Percentiles rank a stretch among this genome's conserved stretches.
These are phyloP conservation scores for Exsudoporus frostii DNA, from an alignment of 768 basidiomycete genomes.

Conservation along the genomic window DNA sequence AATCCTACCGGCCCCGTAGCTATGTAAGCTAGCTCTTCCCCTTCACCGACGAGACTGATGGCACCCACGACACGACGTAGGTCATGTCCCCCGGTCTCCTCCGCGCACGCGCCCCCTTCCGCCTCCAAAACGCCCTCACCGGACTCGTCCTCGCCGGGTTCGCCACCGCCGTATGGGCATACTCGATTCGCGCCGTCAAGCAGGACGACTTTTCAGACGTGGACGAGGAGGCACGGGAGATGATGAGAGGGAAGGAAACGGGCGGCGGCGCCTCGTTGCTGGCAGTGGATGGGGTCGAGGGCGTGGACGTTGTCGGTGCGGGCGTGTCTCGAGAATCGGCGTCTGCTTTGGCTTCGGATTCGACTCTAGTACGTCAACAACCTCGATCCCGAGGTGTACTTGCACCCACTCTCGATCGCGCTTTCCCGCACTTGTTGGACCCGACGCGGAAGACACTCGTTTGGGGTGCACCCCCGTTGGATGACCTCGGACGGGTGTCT, in stretches of 20 bases:
- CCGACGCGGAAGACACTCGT: slow-evolving; percentile 61
- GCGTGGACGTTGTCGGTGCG: background rate
- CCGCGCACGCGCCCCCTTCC: slow-evolving; percentile 86
- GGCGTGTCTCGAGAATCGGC: background rate
- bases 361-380: background rate
- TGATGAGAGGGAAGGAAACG: slow-evolving; percentile 32
- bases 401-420: slow-evolving; percentile 38
- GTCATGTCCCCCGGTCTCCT: slow-evolving; percentile 83
- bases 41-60: background rate
- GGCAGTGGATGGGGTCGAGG: background rate
- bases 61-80: slow-evolving; percentile 22
- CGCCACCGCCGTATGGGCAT: slow-evolving; percentile 80
- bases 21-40: too few species aligned
- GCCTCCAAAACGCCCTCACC: slow-evolving; percentile 72
- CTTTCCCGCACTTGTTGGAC: slow-evolving; percentile 54
- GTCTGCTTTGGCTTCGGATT: background rate
- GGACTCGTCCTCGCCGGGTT: slow-evolving; percentile 72
- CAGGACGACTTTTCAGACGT: slow-evolving; percentile 91
- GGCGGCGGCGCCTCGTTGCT: background rate
- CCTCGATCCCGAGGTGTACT: slow-evolving; percentile 44
- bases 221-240: slow-evolving; percentile 69
- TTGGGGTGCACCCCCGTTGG: slow-evolving; percentile 71
- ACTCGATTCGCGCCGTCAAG: slow-evolving; percentile 91
- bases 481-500: slow-evolving; percentile 50
- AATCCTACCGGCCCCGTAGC: slow-evolving; percentile 39